Percentiles rank a stretch among this genome's conserved stretches.
phyloP scores from a whole-genome alignment of 306 rosid species.

The Vigna radiata region DNA sequence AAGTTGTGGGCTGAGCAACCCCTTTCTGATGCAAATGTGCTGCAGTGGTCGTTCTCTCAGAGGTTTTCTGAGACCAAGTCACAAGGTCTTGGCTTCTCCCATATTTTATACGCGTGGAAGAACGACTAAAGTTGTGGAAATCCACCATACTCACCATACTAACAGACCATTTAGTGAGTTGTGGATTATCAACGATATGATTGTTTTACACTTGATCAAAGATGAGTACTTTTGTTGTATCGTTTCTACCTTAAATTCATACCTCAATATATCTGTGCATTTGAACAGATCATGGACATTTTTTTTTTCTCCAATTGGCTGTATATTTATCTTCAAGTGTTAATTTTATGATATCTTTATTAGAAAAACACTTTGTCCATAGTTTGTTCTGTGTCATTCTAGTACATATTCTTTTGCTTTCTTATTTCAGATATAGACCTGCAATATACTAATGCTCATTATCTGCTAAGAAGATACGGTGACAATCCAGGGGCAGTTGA shows the following conservation, averaged over 20 bases:
- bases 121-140: slow-evolving; percentile 61
- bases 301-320: slow-evolving; percentile 54
- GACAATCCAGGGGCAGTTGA: slow-evolving; percentile 45
- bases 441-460: slow-evolving; percentile 26
- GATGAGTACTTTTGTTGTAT: slow-evolving; percentile 59
- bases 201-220: slow-evolving; percentile 53
- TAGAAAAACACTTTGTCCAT: slow-evolving; percentile 18
- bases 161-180: slow-evolving; percentile 67
- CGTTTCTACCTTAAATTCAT: slow-evolving; percentile 44
- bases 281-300: slow-evolving; percentile 58
- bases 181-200: slow-evolving; percentile 56
- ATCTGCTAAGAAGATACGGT: neutral
- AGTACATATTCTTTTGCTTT: slow-evolving; percentile 1
- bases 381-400: slow-evolving; percentile 23
- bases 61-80: slow-evolving; percentile 79
- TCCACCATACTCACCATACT: slow-evolving; percentile 61
- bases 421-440: neutral
- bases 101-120: slow-evolving; percentile 94
- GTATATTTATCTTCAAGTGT: slow-evolving; percentile 70
- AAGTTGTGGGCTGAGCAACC: slow-evolving; percentile 76
- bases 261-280: slow-evolving; percentile 55
- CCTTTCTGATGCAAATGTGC: slow-evolving; percentile 63
- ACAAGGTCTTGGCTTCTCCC: slow-evolving; percentile 76
- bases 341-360: slow-evolving; percentile 52
- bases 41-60: slow-evolving; percentile 91